phyloP scores from a whole-genome alignment of 2,329 filamentous ascomycete species.

The Pestalotiopsis sp. region DNA sequence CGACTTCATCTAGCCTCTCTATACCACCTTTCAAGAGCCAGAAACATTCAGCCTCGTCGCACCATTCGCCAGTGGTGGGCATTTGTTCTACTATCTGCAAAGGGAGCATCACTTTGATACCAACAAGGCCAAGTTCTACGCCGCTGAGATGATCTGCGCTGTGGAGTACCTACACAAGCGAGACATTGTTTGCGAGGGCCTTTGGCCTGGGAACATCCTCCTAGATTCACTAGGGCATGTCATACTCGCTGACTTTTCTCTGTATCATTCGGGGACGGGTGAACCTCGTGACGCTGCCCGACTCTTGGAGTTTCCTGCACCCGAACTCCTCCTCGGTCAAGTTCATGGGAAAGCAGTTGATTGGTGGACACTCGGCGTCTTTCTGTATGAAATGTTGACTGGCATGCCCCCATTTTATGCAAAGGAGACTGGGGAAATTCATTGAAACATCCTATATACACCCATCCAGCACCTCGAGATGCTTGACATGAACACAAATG shows the following conservation, averaged over 20 bases:
- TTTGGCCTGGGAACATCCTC: background rate
- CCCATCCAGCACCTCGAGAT: background rate
- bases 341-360: background rate
- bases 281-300: background rate
- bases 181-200: background rate
- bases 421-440: background rate
- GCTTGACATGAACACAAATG: background rate
- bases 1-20: background rate
- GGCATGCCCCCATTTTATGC: background rate
- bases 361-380: background rate
- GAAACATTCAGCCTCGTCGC: too few relatives aligned
- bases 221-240: background rate
- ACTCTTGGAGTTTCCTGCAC: background rate
- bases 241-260: background rate
- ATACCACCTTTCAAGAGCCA: background rate
- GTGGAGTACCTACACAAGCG: background rate
- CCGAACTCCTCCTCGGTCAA: background rate
- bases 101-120: background rate
- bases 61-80: background rate
- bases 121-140: background rate
- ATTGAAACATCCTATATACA: background rate
- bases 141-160: background rate
- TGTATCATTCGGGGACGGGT: too few relatives aligned
- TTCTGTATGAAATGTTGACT: background rate
- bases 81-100: background rate